phyloP scores from a whole-genome alignment of 2,329 filamentous ascomycete genomes.

The Claviceps capensis region DNA sequence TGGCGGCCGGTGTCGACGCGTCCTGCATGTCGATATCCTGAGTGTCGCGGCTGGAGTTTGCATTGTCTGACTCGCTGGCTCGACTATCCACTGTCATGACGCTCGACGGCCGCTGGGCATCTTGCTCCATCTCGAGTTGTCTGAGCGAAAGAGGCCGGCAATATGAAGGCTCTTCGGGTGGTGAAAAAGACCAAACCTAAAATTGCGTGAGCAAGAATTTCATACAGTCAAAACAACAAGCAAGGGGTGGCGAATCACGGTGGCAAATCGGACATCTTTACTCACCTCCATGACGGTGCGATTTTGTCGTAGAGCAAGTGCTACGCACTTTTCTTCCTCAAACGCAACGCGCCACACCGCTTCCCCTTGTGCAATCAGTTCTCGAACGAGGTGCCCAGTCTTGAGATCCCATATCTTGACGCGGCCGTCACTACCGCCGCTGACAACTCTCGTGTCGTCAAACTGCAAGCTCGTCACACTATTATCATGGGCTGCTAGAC shows the following conservation, averaged over 20 bases:
- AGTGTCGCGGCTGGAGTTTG: constrained; percentile 20
- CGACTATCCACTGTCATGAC: constrained; percentile 34
- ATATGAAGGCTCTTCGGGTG: constrained; percentile 54
- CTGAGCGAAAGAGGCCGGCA: constrained; percentile 39
- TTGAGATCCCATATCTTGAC: constrained; percentile 98
- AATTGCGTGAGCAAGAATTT: constrained; percentile 4
- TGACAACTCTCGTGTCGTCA: constrained; percentile 88
- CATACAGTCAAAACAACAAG: neutral
- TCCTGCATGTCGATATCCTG: constrained; percentile 45
- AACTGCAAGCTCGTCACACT: constrained; percentile 97
- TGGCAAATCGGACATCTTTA: constrained; percentile 2
- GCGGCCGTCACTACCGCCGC: constrained; percentile 89
- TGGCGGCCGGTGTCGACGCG: constrained; percentile 38
- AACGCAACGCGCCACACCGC: constrained; percentile 97
- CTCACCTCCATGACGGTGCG: constrained; percentile 96
- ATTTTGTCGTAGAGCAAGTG: constrained; percentile 72
- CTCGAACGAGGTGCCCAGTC: constrained; percentile 77
- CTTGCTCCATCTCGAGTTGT: constrained; percentile 31
- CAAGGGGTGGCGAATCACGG: neutral
- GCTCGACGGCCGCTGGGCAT: constrained; percentile 35
- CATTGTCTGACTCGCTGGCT: constrained; percentile 15
- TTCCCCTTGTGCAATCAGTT: constrained; percentile 82
- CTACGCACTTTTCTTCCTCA: constrained; percentile 95
- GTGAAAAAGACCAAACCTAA: constrained; percentile 90
- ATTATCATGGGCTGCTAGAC: constrained; percentile 92